phyloP scores from a whole-genome alignment of 2,329 filamentous ascomycete species.

The Pseudogymnoascus sp. region DNA sequence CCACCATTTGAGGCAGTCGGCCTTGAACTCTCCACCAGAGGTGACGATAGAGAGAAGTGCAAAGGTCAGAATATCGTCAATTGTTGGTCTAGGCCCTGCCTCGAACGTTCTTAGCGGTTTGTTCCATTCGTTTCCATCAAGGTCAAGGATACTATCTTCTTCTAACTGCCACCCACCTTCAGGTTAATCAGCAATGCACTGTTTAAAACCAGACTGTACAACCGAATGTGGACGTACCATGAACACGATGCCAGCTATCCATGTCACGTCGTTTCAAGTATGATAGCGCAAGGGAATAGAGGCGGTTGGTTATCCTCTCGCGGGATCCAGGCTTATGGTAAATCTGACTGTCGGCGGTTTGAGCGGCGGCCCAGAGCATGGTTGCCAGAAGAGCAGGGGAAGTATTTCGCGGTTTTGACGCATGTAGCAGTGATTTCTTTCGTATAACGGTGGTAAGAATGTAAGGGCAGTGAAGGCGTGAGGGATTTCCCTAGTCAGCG shows the following conservation, averaged over 20 bases:
- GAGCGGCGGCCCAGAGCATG: slow-evolving; percentile 40
- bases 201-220: not conserved
- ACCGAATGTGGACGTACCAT: not conserved
- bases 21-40: slow-evolving; percentile 40
- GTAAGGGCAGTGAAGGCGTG: slow-evolving; percentile 38
- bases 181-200: not conserved
- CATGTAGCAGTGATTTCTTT: slow-evolving; percentile 35
- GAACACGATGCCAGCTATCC: not conserved
- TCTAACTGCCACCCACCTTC: not conserved
- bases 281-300: not conserved
- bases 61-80: slow-evolving; percentile 38
- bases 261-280: not conserved
- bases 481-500: slow-evolving; percentile 35
- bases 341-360: slow-evolving; percentile 33
- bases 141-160: not conserved
- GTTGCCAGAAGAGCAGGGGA: slow-evolving; percentile 38
- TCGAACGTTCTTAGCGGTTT: not conserved
- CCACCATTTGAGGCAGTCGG: slow-evolving; percentile 40
- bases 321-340: not conserved
- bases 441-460: slow-evolving; percentile 39
- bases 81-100: not conserved
- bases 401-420: slow-evolving; percentile 32
- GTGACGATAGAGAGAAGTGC: slow-evolving; percentile 37
- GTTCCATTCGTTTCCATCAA: not conserved
- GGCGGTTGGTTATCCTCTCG: not conserved